A percentile compares a stretch with the other conserved stretches of the same genome.
These are phyloP conservation scores for Sophora flavescens DNA, from an alignment of 306 rosid genomes.

Conservation along the genomic window DNA sequence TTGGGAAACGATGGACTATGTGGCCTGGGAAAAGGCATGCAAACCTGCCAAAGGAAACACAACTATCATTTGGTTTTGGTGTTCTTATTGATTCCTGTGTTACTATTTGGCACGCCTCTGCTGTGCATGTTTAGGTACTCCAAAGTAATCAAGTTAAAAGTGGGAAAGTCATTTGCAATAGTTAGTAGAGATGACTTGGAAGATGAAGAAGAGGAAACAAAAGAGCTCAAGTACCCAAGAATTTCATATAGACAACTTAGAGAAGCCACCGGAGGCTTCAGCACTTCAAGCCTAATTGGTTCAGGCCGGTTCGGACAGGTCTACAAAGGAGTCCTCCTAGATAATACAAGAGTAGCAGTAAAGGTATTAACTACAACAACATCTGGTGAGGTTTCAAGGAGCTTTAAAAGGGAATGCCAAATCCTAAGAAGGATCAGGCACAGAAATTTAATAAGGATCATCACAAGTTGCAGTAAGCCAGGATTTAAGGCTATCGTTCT, in stretches of 20 bases:
- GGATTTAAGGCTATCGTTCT: conserved; percentile 91
- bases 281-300: conserved; percentile 74
- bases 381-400: conserved; percentile 64
- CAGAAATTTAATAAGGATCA: conserved; percentile 83
- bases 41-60: conserved; percentile 61
- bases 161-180: conserved; percentile 40
- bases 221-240: conserved; percentile 73
- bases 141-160: conserved; percentile 50
- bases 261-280: conserved; percentile 85
- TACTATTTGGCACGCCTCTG: conserved; percentile 63
- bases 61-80: conserved; percentile 56
- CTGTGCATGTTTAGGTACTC: conserved; percentile 59
- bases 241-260: conserved; percentile 75
- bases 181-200: conserved; percentile 45
- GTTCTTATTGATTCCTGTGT: conserved; percentile 58
- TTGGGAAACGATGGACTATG: conserved; percentile 69
- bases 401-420: conserved; percentile 85
- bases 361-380: conserved; percentile 69
- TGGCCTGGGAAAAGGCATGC: conserved; percentile 74
- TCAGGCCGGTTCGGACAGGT: conserved; percentile 83
- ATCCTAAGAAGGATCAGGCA: conserved; percentile 78
- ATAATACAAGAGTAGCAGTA: conserved; percentile 82
- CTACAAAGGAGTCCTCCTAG: conserved; percentile 80
- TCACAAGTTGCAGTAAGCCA: conserved; percentile 78
- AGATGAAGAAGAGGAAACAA: conserved; percentile 60